Conservation (phyloP, 331 rosid genomes). For the Acacia concinna region DNA sequence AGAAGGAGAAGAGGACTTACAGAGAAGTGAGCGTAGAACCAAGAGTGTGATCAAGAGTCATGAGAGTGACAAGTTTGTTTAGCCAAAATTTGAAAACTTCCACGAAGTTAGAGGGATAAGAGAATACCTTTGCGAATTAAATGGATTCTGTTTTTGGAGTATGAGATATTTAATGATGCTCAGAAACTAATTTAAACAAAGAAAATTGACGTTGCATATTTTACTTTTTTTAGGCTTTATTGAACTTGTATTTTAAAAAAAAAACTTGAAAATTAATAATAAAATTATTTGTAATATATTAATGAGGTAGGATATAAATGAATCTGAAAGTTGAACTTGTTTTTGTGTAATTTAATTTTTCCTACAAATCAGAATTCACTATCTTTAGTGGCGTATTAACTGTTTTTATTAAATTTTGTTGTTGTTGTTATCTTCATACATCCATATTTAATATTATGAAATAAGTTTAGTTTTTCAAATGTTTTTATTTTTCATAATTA, state of each 20-base stretch:
- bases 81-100: neutral
- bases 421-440: too few species aligned
- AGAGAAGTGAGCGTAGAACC: neutral
- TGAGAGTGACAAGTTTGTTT: neutral
- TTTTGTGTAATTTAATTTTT: too few species aligned
- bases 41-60: neutral
- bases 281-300: too few species aligned
- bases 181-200: neutral
- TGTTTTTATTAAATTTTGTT: too few species aligned
- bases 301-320: too few species aligned
- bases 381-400: too few species aligned
- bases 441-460: too few species aligned
- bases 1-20: neutral
- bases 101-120: neutral
- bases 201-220: neutral
- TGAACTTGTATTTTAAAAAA: neutral
- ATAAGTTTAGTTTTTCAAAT: too few species aligned
- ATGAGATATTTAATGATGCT: neutral
- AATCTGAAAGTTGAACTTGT: too few species aligned
- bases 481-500: too few species aligned
- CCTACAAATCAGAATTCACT: too few species aligned
- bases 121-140: neutral
- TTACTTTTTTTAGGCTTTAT: neutral
- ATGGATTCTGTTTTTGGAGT: constrained; percentile 5
- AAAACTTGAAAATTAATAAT: too few species aligned